These are phyloP conservation scores for Wickerhamomyces alni DNA, from an alignment of 805 yeast genomes.

Conservation along the genomic window DNA sequence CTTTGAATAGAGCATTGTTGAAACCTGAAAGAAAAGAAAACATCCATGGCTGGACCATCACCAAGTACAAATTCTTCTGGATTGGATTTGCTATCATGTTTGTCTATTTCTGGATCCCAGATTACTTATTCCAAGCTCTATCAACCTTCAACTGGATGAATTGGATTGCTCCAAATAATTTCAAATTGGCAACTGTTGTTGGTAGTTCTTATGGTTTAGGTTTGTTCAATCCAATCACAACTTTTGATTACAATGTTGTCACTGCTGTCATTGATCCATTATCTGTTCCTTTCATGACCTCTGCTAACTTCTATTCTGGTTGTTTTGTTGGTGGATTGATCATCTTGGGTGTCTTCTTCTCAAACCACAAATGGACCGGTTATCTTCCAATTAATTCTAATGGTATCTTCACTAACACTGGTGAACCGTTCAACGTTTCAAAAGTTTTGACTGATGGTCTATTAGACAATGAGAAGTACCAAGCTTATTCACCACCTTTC, in stretches of 20 bases:
- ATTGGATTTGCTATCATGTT: conserved; percentile 28
- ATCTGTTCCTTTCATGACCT: conserved; percentile 38
- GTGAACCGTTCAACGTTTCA: conserved; percentile 39
- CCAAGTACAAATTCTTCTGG: conserved; percentile 30
- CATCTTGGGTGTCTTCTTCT: conserved; percentile 32
- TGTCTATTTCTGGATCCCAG: conserved; percentile 40
- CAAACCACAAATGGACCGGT: conserved; percentile 33
- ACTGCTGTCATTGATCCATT: conserved; percentile 35
- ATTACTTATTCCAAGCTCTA: conserved; percentile 35
- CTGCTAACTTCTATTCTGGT: conserved; percentile 29
- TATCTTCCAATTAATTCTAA: conserved; percentile 43
- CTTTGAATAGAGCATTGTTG: conserved; percentile 42
- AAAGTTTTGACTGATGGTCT: conserved; percentile 38
- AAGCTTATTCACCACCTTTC: conserved; percentile 58
- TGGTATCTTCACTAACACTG: conserved; percentile 45
- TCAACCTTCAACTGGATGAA: conserved; percentile 48
- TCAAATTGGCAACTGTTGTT: conserved; percentile 41
- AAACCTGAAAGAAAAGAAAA: conserved; percentile 28
- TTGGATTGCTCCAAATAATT: conserved; percentile 50
- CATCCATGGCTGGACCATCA: conserved; percentile 28
- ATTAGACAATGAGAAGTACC: conserved; percentile 43
- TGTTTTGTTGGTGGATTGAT: conserved; percentile 26
- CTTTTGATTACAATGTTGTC: conserved; percentile 46
- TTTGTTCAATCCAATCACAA: conserved; percentile 41
- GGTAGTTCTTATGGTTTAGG: conserved; percentile 45